A percentile compares a stretch with the other conserved stretches of the same genome.
These are phyloP conservation scores for Orobanche coerulescens DNA, from an alignment of 257 asterid species.

Conservation along the genomic window DNA sequence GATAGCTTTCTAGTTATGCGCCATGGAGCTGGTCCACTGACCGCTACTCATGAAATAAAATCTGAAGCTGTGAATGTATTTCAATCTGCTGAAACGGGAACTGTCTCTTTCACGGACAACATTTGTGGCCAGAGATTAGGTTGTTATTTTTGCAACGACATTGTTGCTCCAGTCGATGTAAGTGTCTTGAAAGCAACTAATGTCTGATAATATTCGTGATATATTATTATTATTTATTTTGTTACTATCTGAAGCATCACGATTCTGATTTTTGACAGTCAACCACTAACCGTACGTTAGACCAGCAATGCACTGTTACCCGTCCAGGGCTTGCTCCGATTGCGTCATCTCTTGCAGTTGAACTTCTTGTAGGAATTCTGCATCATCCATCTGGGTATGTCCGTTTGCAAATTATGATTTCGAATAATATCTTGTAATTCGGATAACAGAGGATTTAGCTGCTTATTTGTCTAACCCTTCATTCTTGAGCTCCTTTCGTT, in stretches of 20 bases:
- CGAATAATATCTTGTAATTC: not conserved
- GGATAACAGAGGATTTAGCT: not conserved
- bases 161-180: conserved; percentile 96
- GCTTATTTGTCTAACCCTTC: not conserved
- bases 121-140: conserved; percentile 53
- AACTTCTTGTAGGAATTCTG: conserved; percentile 74
- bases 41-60: conserved; percentile 28
- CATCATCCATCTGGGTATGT: conserved; percentile 85
- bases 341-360: conserved; percentile 95
- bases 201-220: not conserved
- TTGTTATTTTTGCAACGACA: conserved; percentile 93
- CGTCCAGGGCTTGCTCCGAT: conserved; percentile 99
- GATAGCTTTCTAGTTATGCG: conserved; percentile 98
- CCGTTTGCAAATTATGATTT: not conserved
- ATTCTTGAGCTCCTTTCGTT: not conserved
- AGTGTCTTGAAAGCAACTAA: conserved; percentile 18
- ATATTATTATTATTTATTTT: not conserved
- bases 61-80: conserved; percentile 28
- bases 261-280: conserved; percentile 44
- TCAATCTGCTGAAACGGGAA: conserved; percentile 34
- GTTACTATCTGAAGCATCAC: too few species aligned
- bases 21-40: conserved; percentile 81
- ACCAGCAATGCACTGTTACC: conserved; percentile 98
- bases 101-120: conserved; percentile 30
- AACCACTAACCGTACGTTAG: conserved; percentile 82